Base-by-base conservation (phyloP, 2,329 filamentous ascomycete genomes). In the Achaetomium macrosporum region DNA sequence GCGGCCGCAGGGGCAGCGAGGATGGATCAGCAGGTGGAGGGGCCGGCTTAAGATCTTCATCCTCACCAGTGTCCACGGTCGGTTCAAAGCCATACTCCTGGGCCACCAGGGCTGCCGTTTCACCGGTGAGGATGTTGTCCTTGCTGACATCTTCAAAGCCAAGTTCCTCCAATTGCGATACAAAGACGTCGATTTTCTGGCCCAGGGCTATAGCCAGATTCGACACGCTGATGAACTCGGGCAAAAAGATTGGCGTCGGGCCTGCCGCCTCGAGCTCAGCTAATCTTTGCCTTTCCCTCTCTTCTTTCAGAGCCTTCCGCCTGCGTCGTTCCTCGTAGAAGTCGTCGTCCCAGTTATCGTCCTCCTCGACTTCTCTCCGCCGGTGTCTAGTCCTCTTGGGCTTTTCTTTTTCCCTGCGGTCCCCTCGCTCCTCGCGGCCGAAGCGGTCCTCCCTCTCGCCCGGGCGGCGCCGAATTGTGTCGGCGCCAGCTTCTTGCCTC, bases 31-130 rank as follows among this genome's bases (percentile, higher is more conserved):
- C 83, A 9, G 82, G 81, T 25, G 77, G 73, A 1, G 90, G 85
- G 11, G 84, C 81, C 20, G 87, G 78, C 56, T 78, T 79, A 37
- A 99, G 71, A 67, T 99, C 92, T 42, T 83, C 75, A 1, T 73
- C 68, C 43, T 85, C 82, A 16, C 75, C 84, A 63, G 66, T 76
- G 52, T 90, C 85, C 20, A 93, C 80, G 2, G 86, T 84, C 0
- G 92, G 88, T 55, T 97, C 90, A 60, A 87, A 96, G 46, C 92
- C 91, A 67, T 92, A 97, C 66, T 99, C 92, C 69, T 89, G 84
- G 4, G 90, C 90, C 61, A 99, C 87, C 50, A 99, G 77, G 8
- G 88, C 88, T 2, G 92, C 92, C 43, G 89, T 93, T 67, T 97
- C 92, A 11, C 90, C 84, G 56, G 92, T 92, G 67, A 99, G 81